Percentiles rank a stretch among this genome's conserved stretches.
These are phyloP conservation scores for Nematodospora anomalae DNA, from an alignment of 1,139 yeast species.

Conservation along the genomic window DNA sequence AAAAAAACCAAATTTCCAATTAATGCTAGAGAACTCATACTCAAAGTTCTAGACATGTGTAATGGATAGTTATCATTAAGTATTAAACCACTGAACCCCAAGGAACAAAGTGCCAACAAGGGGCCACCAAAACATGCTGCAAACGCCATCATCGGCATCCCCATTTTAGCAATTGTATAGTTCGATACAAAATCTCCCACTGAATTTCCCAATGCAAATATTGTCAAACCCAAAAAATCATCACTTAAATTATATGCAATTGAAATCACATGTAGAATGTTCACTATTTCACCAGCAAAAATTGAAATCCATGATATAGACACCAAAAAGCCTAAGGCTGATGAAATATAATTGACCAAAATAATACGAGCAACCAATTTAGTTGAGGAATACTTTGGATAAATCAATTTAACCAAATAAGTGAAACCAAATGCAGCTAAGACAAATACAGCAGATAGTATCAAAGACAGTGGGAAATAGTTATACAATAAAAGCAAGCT, in stretches of 20 bases:
- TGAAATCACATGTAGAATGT: constrained; percentile 63
- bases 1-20: constrained; percentile 54
- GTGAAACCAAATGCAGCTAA: constrained; percentile 12
- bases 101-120: constrained; percentile 47
- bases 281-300: constrained; percentile 76
- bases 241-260: constrained; percentile 65
- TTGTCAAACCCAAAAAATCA: constrained; percentile 78
- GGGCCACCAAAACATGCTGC: constrained; percentile 98
- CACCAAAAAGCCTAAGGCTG: constrained; percentile 62
- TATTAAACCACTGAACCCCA: constrained; percentile 61
- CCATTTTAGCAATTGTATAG: constrained; percentile 78
- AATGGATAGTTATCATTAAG: constrained; percentile 22
- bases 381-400: constrained; percentile 7
- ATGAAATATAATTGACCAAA: constrained; percentile 30
- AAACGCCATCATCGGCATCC: constrained; percentile 88
- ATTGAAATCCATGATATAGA: constrained; percentile 74
- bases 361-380: constrained; percentile 10
- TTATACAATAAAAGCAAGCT: constrained; percentile 17
- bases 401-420: constrained; percentile 7
- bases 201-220: constrained; percentile 92
- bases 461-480: constrained; percentile 7
- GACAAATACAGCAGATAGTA: constrained; percentile 15
- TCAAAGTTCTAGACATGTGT: constrained; percentile 27
- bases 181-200: constrained; percentile 88
- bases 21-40: constrained; percentile 52